Conservation (phyloP, 208 protist genomes). For the Trypanosoma avium region DNA sequence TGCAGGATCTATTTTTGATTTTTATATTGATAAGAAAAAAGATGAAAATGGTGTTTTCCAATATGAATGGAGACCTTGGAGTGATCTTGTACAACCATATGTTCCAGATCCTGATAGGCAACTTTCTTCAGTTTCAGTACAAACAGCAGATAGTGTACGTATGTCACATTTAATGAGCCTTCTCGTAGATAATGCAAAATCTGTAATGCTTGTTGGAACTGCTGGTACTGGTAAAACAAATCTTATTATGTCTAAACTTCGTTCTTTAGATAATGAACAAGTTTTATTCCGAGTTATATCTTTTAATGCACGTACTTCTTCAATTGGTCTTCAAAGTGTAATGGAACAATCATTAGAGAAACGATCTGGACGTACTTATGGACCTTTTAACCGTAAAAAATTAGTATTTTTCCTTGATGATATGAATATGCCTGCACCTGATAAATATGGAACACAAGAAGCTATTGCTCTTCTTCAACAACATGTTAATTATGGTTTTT, state of each 20-base stretch:
- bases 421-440: slow-evolving; percentile 98
- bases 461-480: slow-evolving; percentile 97
- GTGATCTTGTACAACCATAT: slow-evolving; percentile 93
- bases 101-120: slow-evolving; percentile 80
- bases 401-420: slow-evolving; percentile 98
- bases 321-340: slow-evolving; percentile 92
- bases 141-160: slow-evolving; percentile 95
- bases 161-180: slow-evolving; percentile 95
- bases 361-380: slow-evolving; percentile 95
- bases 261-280: slow-evolving; percentile 90
- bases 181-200: slow-evolving; percentile 92
- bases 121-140: slow-evolving; percentile 92
- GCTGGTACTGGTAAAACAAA: slow-evolving; percentile 98
- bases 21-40: slow-evolving; percentile 93
- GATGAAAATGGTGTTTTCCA: slow-evolving; percentile 66
- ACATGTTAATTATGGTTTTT: slow-evolving; percentile 97
- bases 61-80: slow-evolving; percentile 93
- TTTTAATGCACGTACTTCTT: slow-evolving; percentile 96
- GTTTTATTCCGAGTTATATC: slow-evolving; percentile 93
- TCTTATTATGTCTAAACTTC: slow-evolving; percentile 96
- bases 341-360: slow-evolving; percentile 97
- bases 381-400: slow-evolving; percentile 96
- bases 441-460: slow-evolving; percentile 98
- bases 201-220: slow-evolving; percentile 96
- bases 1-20: slow-evolving; percentile 95